Base-by-base conservation (phyloP, 208 protist genomes). In the Wallacemonas sp. region DNA sequence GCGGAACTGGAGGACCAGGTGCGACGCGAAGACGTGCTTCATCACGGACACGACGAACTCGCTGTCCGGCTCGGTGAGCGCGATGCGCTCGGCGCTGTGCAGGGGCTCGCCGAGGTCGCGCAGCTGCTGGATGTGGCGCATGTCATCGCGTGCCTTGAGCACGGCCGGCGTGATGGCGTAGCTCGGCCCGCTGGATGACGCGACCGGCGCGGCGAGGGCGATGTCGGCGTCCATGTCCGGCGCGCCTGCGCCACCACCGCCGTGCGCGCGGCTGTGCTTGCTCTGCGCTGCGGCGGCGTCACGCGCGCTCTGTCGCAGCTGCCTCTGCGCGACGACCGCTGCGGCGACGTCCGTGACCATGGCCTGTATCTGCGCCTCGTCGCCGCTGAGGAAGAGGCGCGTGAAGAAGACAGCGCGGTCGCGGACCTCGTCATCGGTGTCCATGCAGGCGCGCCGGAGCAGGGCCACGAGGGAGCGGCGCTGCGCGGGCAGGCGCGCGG, bases 401-500 rank as follows among this genome's bases (percentile, higher is more conserved):
- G 91, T 75, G 81, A 97, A 98, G 22, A 99, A 82, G 27, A 96
- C 76, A 5, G 97, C 97, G 36, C 98, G 87, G 74, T 99, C 98
- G 15, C 98, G 86, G 30, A 99, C 98, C 80, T 99, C 98, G 83
- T 99, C 98, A 77, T 99, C 98, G 24, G 66, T 82, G 86, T 99
- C 98, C 45, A 77, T 84, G 58, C 97, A 82, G 21, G 66, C 82
- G 70, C 95, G 97, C 53, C 90, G 83, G 44, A 99, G 82, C 11
- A 99, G 76, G n/a, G 78, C 71, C 4, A 91, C 62, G 55, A 99
- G 96, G 30, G 86, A 94, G 15, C 72, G 68, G 27, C 94, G 87
- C 34, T 99, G 88, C n/a, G 68, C 53, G 22, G 90, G 87, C 19
- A 97, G 69, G 15, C 72, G 71, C 1, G 98, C 81, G 27, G 94